These are phyloP conservation scores for Eucalyptus curtisii DNA, from an alignment of 345 rosid species.

Conservation along the genomic window DNA sequence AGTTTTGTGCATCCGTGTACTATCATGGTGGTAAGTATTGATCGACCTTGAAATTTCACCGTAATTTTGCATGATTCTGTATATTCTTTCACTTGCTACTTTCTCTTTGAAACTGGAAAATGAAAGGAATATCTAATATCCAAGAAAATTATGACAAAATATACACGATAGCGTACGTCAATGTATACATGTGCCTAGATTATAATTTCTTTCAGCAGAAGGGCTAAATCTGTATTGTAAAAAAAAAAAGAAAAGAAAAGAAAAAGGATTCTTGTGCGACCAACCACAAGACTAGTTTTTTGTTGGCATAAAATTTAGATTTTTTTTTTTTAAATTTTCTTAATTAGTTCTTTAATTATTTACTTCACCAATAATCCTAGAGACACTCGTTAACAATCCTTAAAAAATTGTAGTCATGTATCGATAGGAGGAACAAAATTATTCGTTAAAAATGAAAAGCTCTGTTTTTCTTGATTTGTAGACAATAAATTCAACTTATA, in stretches of 20 bases:
- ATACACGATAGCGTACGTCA: rapidly evolving
- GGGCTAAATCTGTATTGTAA: not conserved
- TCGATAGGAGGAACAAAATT: not conserved
- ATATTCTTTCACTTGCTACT: not conserved
- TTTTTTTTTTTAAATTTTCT: not conserved
- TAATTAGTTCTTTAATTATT: not conserved
- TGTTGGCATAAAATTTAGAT: not conserved
- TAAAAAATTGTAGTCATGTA: not conserved
- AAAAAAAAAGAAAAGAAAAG: rapidly evolving
- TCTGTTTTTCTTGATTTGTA: too few relatives aligned
- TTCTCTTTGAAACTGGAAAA: not conserved
- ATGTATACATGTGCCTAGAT: not conserved
- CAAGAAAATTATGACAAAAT: not conserved
- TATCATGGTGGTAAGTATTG: rapidly evolving
- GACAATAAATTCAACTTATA: too few relatives aligned
- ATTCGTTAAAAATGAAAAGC: too few relatives aligned
- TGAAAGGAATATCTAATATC: not conserved
- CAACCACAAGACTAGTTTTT: not conserved
- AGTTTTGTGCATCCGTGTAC: rapidly evolving
- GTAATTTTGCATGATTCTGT: not conserved
- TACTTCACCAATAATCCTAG: not conserved
- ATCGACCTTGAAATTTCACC: not conserved
- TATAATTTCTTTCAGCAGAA: not conserved
- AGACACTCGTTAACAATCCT: not conserved
- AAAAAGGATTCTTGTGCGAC: not conserved